Percentiles rank a stretch among this genome's conserved stretches.
These are phyloP conservation scores for Gymnopilus junonius DNA, from an alignment of 768 basidiomycete species.

Conservation along the genomic window DNA sequence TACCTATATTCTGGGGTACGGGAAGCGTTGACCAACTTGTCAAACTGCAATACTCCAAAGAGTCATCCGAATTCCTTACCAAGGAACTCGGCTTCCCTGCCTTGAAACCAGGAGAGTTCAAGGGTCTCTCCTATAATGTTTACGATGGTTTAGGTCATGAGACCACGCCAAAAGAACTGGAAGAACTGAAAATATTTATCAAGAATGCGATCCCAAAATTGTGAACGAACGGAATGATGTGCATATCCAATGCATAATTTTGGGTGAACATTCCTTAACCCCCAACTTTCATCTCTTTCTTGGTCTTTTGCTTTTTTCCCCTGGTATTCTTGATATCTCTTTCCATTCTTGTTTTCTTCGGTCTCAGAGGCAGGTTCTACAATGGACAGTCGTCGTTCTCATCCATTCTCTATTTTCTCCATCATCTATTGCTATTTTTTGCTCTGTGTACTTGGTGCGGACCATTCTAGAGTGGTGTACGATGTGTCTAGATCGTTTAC, in stretches of 20 bases:
- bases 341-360: background rate
- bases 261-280: background rate
- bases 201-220: conserved; percentile 51
- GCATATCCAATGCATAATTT: background rate
- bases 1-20: conserved; percentile 89
- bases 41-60: conserved; percentile 52
- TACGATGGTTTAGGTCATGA: conserved; percentile 75
- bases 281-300: background rate
- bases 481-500: background rate
- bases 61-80: conserved; percentile 62
- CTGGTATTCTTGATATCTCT: background rate
- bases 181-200: conserved; percentile 75
- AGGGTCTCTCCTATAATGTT: conserved; percentile 68
- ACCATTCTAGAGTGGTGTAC: background rate
- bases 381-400: background rate
- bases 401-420: background rate
- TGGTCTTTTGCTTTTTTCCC: background rate
- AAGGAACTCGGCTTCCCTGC: conserved; percentile 54
- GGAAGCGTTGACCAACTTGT: conserved; percentile 81
- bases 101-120: conserved; percentile 41
- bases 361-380: background rate
- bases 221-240: background rate
- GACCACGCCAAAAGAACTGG: conserved; percentile 64
- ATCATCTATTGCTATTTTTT: conserved; percentile 4
- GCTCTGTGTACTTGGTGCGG: background rate